These are phyloP conservation scores for Penicillium bialowiezense DNA, from an alignment of 495 filamentous ascomycete genomes.

Conservation along the genomic window DNA sequence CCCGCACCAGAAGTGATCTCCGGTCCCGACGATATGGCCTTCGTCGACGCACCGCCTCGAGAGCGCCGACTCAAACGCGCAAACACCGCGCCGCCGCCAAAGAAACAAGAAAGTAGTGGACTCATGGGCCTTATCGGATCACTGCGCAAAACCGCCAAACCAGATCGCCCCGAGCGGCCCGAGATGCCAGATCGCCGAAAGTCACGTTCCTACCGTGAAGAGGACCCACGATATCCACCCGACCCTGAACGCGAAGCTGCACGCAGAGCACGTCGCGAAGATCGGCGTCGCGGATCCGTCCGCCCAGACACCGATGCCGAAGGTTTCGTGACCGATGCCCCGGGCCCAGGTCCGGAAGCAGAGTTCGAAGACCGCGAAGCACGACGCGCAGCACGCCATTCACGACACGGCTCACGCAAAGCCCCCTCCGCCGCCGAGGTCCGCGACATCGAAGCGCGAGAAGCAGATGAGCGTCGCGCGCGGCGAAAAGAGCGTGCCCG, in stretches of 20 bases:
- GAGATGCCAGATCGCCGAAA: conserved; percentile 39
- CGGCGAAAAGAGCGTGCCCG: conserved; percentile 37
- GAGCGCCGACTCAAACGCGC: conserved; percentile 52
- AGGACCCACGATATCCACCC: conserved; percentile 30
- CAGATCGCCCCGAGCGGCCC: conserved; percentile 36
- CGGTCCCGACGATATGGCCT: conserved; percentile 63
- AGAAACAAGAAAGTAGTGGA: conserved; percentile 44
- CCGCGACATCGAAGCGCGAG: conserved; percentile 30
- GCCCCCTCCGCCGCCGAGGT: conserved; percentile 26
- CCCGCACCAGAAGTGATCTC: conserved; percentile 36
- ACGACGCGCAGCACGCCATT: conserved; percentile 49
- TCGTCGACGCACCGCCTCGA: conserved; percentile 72
- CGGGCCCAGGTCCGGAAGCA: conserved; percentile 33
- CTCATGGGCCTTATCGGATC: conserved; percentile 49
- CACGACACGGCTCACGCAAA: conserved; percentile 37
- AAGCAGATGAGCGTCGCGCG: conserved; percentile 45
- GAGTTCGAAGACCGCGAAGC: conserved; percentile 52
- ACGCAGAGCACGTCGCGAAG: conserved; percentile 41
- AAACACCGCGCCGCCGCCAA: conserved; percentile 35
- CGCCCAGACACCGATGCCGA: conserved; percentile 44
- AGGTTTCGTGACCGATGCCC: conserved; percentile 41
- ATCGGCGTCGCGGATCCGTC: conserved; percentile 38
- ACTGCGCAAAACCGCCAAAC: conserved; percentile 36
- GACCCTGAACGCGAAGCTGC: conserved; percentile 44
- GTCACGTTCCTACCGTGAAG: conserved; percentile 40